A percentile compares a stretch with the other conserved stretches of the same genome.
phyloP scores from a whole-genome alignment of 2,329 filamentous ascomycete species.

The Aspergillus brasiliensis region DNA sequence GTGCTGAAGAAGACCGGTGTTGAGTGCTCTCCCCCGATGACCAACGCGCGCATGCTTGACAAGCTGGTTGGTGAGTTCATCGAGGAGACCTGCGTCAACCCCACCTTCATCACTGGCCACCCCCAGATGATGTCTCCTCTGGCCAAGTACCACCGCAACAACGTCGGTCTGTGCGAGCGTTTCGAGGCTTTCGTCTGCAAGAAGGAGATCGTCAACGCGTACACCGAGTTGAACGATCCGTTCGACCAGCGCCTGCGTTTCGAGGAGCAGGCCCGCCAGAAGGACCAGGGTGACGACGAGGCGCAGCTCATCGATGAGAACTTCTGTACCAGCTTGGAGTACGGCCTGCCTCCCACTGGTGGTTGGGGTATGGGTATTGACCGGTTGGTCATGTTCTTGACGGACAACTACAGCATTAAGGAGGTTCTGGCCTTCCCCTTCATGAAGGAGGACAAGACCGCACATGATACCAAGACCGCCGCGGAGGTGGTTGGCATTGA shows the following conservation, averaged over 20 bases:
- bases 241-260: slow-evolving; percentile 90
- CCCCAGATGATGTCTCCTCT: slow-evolving; percentile 88
- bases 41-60: slow-evolving; percentile 95
- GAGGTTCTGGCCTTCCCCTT: slow-evolving; percentile 96
- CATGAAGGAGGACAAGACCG: slow-evolving; percentile 82
- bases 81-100: slow-evolving; percentile 90
- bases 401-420: slow-evolving; percentile 92
- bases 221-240: slow-evolving; percentile 97
- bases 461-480: slow-evolving; percentile 50
- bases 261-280: slow-evolving; percentile 94
- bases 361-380: slow-evolving; percentile 98
- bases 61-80: slow-evolving; percentile 93
- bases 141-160: slow-evolving; percentile 87
- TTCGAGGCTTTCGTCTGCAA: slow-evolving; percentile 98
- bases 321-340: slow-evolving; percentile 88
- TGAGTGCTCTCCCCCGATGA: slow-evolving; percentile 85
- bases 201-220: slow-evolving; percentile 95
- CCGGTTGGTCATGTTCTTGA: slow-evolving; percentile 92
- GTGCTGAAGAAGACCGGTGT: slow-evolving; percentile 88
- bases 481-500: slow-evolving; percentile 65
- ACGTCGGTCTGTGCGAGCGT: slow-evolving; percentile 86
- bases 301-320: slow-evolving; percentile 95
- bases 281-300: slow-evolving; percentile 95
- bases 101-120: slow-evolving; percentile 88
- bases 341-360: slow-evolving; percentile 87